Percentiles rank a stretch among this genome's conserved stretches.
phyloP scores from a whole-genome alignment of 768 basidiomycete genomes.

The Boletus subcaerulescens region DNA sequence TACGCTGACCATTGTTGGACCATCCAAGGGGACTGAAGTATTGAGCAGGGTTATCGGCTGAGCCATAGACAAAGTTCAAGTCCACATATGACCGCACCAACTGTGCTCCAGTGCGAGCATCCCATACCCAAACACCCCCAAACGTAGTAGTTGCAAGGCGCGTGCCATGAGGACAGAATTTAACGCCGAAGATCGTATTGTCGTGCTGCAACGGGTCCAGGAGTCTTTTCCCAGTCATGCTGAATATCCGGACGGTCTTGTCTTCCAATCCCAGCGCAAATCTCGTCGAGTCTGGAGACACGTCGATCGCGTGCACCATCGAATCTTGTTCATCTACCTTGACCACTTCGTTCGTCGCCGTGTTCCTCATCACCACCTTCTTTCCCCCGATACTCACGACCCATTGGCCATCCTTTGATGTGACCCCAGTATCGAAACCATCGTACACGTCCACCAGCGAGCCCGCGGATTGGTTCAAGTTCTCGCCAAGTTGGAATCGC shows the following conservation, averaged over 20 bases:
- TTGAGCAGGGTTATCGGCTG: neutral
- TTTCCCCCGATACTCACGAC: neutral
- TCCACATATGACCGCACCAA: neutral
- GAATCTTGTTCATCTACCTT: neutral
- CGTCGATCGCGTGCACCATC: constrained; percentile 3
- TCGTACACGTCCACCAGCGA: neutral
- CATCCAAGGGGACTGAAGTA: neutral
- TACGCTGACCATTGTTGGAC: neutral
- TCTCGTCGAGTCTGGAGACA: constrained; percentile 11
- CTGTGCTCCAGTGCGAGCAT: neutral
- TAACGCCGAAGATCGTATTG: neutral
- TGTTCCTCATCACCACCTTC: constrained; percentile 4
- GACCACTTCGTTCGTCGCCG: neutral
- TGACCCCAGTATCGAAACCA: neutral
- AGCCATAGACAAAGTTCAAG: neutral
- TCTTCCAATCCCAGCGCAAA: constrained; percentile 10
- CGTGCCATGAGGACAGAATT: constrained; percentile 3
- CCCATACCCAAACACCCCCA: constrained; percentile 2
- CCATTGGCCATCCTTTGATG: constrained; percentile 13
- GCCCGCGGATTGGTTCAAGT: neutral
- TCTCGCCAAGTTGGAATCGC: neutral
- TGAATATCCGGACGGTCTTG: constrained; percentile 2
- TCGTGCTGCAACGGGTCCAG: constrained; percentile 4
- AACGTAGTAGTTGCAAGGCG: neutral
- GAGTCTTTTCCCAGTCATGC: constrained; percentile 1